These are phyloP conservation scores for Ophiocordyceps polyrhachis-furcata DNA, from an alignment of 2,329 filamentous ascomycete species.

Conservation along the genomic window DNA sequence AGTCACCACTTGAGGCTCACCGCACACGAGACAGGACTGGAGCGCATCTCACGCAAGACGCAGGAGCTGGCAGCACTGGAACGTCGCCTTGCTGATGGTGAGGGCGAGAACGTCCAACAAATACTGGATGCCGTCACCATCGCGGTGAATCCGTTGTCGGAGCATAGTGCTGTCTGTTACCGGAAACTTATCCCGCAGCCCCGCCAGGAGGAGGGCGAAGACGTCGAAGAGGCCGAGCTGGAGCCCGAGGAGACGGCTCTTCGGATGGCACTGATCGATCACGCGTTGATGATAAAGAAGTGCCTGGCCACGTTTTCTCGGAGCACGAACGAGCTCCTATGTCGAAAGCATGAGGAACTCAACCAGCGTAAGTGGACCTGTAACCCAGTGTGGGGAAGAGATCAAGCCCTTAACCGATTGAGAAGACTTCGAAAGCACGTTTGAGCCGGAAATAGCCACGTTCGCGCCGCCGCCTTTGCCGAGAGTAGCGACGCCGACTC, in stretches of 20 bases:
- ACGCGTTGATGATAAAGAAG: slow-evolving; percentile 72
- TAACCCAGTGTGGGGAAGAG: neutral
- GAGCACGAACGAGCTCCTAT: slow-evolving; percentile 40
- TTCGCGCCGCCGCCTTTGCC: slow-evolving; percentile 29
- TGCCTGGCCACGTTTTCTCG: slow-evolving; percentile 53
- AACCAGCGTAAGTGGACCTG: slow-evolving; percentile 37
- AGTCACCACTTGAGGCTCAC: slow-evolving; percentile 47
- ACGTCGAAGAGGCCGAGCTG: slow-evolving; percentile 24
- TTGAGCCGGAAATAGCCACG: slow-evolving; percentile 45
- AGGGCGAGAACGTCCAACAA: slow-evolving; percentile 47
- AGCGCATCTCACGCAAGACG: slow-evolving; percentile 80
- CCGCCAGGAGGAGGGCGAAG: slow-evolving; percentile 20
- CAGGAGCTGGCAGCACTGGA: slow-evolving; percentile 64
- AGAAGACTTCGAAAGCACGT: slow-evolving; percentile 41
- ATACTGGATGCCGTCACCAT: slow-evolving; percentile 61
- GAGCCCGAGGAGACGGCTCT: slow-evolving; percentile 58
- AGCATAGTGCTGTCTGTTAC: slow-evolving; percentile 65
- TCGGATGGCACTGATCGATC: slow-evolving; percentile 71
- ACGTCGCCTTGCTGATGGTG: slow-evolving; percentile 52
- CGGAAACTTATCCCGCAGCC: slow-evolving; percentile 47
- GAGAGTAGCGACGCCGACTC: slow-evolving; percentile 21
- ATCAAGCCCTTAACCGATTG: slow-evolving; percentile 4
- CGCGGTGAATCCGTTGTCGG: slow-evolving; percentile 54
- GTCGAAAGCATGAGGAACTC: slow-evolving; percentile 37
- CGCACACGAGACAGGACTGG: slow-evolving; percentile 72